Base-by-base conservation (phyloP, 805 yeast species). In the Zygoascus biomembranicola region DNA sequence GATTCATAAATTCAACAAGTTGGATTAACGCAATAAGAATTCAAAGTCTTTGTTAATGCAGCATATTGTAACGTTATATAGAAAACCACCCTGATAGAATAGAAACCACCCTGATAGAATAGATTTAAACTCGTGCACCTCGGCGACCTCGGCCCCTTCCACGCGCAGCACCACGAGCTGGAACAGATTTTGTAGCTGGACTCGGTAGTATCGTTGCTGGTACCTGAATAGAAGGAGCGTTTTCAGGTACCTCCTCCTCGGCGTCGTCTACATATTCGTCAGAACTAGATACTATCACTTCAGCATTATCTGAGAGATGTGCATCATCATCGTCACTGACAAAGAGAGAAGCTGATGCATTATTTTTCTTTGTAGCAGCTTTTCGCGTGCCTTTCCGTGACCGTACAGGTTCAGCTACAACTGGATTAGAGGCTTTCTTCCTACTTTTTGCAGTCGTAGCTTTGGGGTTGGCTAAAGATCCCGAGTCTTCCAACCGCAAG, bases 121-220 rank as follows among this genome's bases (percentile, higher is more conserved):
- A 14, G 18, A 14, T 14, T 18, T 42, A 42, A 42, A 42, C 44
- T 18, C 44, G 44, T 10, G 44, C 44, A 4, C 44, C 26, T 42
- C 44, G 44, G 4, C 49, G 42, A 16, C 49, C 49, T 44, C 48
- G 28, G 4, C 47, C 47, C 5, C 47, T 9, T 3, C 47, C 47
- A 9, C 47, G 11, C 3, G 32, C 14, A 11, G 32, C 19, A 3
- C 26, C 44, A 42, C 47, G 31, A 19, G n/a, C 31, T 5, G 47
- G 20, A 13, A 26, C 41, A 26, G 41, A 8, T 35, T 31, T 18
- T 32, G 26, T 10, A 18, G 5, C 13, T 45, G 39, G 43, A 37
- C 18, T 14, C n/a, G n/a, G n/a, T n/a, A 16, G 18, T 8, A 3
- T 8, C 13, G 20, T 20, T 18, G 5, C 45, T 13, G 26, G 13